phyloP scores from a whole-genome alignment of 306 rosid species.

The Sphenostylis stenocarpa region DNA sequence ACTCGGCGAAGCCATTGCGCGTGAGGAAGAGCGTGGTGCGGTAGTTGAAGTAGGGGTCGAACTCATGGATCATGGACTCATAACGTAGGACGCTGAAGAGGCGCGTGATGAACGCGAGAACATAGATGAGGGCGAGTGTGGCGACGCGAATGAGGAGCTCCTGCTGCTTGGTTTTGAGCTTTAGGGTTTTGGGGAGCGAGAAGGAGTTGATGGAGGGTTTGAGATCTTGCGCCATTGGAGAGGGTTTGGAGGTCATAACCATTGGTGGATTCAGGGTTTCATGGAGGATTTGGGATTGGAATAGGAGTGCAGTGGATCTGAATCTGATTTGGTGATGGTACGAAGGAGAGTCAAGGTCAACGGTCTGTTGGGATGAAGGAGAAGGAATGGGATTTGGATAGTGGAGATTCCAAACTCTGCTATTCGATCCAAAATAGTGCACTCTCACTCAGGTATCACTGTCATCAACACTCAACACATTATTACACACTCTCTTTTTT shows the following conservation, averaged over 20 bases:
- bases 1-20: constrained; percentile 80
- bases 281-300: constrained; percentile 20
- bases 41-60: constrained; percentile 97
- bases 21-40: constrained; percentile 86
- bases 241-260: constrained; percentile 35
- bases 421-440: background rate
- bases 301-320: constrained; percentile 30
- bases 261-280: constrained; percentile 23
- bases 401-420: background rate
- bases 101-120: constrained; percentile 89
- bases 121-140: constrained; percentile 65
- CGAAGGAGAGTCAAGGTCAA: constrained; percentile 9
- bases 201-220: constrained; percentile 4
- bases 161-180: constrained; percentile 92
- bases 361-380: background rate
- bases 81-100: constrained; percentile 95
- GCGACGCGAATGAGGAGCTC: constrained; percentile 90
- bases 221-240: constrained; percentile 52
- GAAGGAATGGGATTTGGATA: background rate
- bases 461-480: too few species aligned
- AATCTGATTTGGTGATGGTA: background rate
- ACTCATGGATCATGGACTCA: constrained; percentile 99
- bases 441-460: too few species aligned
- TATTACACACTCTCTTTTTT: too few species aligned
- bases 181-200: constrained; percentile 54